phyloP scores from a whole-genome alignment of 495 filamentous ascomycete genomes.

The Penicillium samsonianum region DNA sequence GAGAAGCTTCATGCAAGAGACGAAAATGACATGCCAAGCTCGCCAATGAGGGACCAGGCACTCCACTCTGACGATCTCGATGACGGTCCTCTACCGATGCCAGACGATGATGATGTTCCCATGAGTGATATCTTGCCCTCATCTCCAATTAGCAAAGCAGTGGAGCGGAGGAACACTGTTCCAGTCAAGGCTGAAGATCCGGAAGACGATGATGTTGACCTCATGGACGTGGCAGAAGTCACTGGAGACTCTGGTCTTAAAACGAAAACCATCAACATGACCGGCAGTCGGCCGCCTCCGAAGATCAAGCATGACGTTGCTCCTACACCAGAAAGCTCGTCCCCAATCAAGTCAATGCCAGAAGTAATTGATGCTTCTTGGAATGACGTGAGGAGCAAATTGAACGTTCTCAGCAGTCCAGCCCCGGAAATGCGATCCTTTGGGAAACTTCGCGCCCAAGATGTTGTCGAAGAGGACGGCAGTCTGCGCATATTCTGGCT shows the following conservation, averaged over 20 bases:
- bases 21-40: slow-evolving; percentile 44
- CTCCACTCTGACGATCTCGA: slow-evolving; percentile 48
- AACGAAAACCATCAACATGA: slow-evolving; percentile 76
- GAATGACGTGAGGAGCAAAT: slow-evolving; percentile 82
- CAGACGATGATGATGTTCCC: slow-evolving; percentile 62
- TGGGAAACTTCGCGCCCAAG: slow-evolving; percentile 77
- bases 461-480: slow-evolving; percentile 87
- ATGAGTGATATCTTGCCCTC: slow-evolving; percentile 88
- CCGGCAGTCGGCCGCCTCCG: slow-evolving; percentile 76
- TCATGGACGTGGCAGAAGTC: slow-evolving; percentile 82
- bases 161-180: slow-evolving; percentile 66
- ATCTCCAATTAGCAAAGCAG: slow-evolving; percentile 80
- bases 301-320: slow-evolving; percentile 69
- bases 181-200: slow-evolving; percentile 63
- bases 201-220: slow-evolving; percentile 75
- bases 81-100: slow-evolving; percentile 54
- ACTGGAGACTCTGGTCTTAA: slow-evolving; percentile 63
- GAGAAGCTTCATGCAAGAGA: slow-evolving; percentile 49
- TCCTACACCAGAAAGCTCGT: slow-evolving; percentile 73
- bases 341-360: slow-evolving; percentile 61
- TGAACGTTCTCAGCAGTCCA: slow-evolving; percentile 80
- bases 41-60: slow-evolving; percentile 37
- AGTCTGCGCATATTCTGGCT: slow-evolving; percentile 95
- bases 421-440: slow-evolving; percentile 60
- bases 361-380: slow-evolving; percentile 79